Evolutionary conservation across 371 early-diverging fungal species (phyloP), one percentile per base, ranked within the genome.

Genomic region (Rhizopus stolonifer): DNA sequence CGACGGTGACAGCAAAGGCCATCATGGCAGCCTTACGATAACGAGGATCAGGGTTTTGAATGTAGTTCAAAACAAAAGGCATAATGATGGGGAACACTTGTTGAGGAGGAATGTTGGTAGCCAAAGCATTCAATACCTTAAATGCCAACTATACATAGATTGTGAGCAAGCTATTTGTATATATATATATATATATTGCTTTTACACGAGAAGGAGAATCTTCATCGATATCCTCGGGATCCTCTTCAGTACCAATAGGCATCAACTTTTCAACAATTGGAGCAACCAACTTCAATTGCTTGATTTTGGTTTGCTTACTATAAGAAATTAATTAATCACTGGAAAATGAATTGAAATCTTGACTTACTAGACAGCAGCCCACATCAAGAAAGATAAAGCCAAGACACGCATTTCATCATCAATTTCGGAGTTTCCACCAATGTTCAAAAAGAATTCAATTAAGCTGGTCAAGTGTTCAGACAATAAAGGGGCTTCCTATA

Each of bases 21-120:
- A 93, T 84, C 89, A 94, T 87, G 29, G 88, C 85, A 34, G 91
- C 91, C 67, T 89, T 91, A 55, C 94, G 84, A 53, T 68, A 80
- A 43, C 72, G 67, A 36, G 89, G 85, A 38, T 87, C 77, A 5
- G 82, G 62, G 54, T 77, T 88, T 45, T 84, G 84, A 80, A 90
- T 85, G 59, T 90, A 92, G 47, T 77, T 72, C 17, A 87, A 52
- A 43, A 93, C 85, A 48, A 82, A 70, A 13, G 84, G 70, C 63
- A 85, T 77, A 34, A 90, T 81, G n/a, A 80, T 62, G 19, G 92
- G 89, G 71, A 91, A 93, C 15, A 94, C 89, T 51, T 90, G 86
- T 52, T 85, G 82, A 44, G 95, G 91, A 18, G 95, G 88, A 26
- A 94, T 72, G 50, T 86, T 82, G 25, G 86, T 85, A 25, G 91